Conservation (phyloP, 805 yeast species). For the Tetrapisispora iriomotensis region DNA sequence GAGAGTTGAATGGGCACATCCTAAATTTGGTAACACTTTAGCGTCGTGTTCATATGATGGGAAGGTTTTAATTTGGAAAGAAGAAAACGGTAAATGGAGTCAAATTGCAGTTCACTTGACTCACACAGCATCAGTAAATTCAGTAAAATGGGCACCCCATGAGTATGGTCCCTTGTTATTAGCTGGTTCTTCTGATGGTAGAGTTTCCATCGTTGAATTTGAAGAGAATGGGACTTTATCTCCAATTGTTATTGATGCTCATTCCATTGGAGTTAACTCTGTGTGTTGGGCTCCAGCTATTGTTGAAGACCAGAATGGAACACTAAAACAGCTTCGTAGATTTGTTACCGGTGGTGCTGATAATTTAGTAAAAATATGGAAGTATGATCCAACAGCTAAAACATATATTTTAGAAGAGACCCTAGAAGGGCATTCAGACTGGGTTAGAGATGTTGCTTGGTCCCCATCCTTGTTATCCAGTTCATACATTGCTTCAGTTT, state of each 20-base stretch:
- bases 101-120: slow-evolving; percentile 77
- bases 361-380: slow-evolving; percentile 88
- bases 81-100: slow-evolving; percentile 81
- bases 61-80: slow-evolving; percentile 88
- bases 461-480: slow-evolving; percentile 82
- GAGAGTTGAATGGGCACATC: slow-evolving; percentile 99
- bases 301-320: slow-evolving; percentile 27
- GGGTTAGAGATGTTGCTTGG: slow-evolving; percentile 99
- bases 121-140: slow-evolving; percentile 90
- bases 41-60: slow-evolving; percentile 97
- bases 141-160: slow-evolving; percentile 95
- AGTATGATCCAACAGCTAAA: slow-evolving; percentile 43
- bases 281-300: slow-evolving; percentile 85
- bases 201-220: slow-evolving; percentile 82
- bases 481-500: slow-evolving; percentile 89
- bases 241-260: slow-evolving; percentile 55
- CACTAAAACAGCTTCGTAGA: slow-evolving; percentile 45
- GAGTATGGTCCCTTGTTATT: slow-evolving; percentile 88
- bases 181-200: slow-evolving; percentile 90
- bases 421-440: slow-evolving; percentile 85
- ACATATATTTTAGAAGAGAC: slow-evolving; percentile 64
- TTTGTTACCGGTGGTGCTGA: slow-evolving; percentile 95
- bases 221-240: slow-evolving; percentile 77
- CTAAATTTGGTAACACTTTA: slow-evolving; percentile 88
- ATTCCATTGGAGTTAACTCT: slow-evolving; percentile 86